Percentiles rank a stretch among this genome's conserved stretches.
Evolutionary conservation across 2,329 filamentous ascomycete genomes (phyloP).

Genomic region (Penicillium verrucosum): DNA sequence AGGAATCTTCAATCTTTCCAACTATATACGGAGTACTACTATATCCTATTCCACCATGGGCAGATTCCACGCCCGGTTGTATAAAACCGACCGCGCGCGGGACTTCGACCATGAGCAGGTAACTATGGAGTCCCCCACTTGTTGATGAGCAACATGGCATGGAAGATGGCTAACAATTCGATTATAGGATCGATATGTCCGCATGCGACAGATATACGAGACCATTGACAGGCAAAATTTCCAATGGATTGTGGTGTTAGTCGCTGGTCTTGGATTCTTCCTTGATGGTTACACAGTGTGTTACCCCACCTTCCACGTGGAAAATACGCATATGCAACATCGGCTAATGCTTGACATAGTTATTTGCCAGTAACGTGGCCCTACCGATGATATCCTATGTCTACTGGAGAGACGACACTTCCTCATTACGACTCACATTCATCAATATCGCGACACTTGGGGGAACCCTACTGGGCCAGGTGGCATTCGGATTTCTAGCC

Average conservation of each 20-base stretch:
- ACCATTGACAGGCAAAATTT: slow-evolving; percentile 44
- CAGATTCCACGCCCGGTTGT: slow-evolving; percentile 37
- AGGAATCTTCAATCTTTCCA: background rate
- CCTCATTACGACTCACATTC: slow-evolving; percentile 35
- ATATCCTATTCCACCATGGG: slow-evolving; percentile 25
- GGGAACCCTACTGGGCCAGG: slow-evolving; percentile 48
- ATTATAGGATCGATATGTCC: slow-evolving; percentile 41
- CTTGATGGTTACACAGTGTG: slow-evolving; percentile 46
- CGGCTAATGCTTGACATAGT: slow-evolving; percentile 17
- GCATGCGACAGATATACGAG: slow-evolving; percentile 45
- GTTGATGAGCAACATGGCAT: background rate
- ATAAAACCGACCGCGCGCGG: slow-evolving; percentile 44
- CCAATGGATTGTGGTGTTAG: slow-evolving; percentile 45
- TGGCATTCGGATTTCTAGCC: slow-evolving; percentile 48
- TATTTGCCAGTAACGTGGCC: slow-evolving; percentile 52
- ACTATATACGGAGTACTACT: background rate
- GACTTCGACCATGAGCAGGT: slow-evolving; percentile 46
- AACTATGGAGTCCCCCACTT: background rate
- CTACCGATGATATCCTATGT: slow-evolving; percentile 49
- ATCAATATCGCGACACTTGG: slow-evolving; percentile 49
- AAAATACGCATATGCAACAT: background rate
- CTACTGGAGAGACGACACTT: slow-evolving; percentile 44
- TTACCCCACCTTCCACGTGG: background rate
- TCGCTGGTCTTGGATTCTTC: slow-evolving; percentile 51
- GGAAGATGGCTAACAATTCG: background rate